phyloP scores from a whole-genome alignment of 352 stramenopile species.

The Globisporangium recalcitrans region DNA sequence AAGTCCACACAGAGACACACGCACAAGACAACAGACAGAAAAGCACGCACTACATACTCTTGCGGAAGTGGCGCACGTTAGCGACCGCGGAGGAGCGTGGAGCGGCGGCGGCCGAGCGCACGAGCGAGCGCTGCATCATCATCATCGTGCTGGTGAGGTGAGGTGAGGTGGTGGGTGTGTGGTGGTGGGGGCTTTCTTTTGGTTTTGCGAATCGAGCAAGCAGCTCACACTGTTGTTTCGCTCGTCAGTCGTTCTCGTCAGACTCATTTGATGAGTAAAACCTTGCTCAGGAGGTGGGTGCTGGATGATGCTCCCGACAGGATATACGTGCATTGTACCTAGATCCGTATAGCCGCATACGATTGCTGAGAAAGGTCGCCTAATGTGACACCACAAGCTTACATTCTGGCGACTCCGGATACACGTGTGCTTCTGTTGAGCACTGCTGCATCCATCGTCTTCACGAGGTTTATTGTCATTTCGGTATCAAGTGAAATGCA shows the following conservation, averaged over 20 bases:
- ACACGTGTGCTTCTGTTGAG: too few relatives aligned
- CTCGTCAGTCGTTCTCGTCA: not conserved
- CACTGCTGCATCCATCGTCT: too few relatives aligned
- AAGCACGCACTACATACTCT: slow-evolving; percentile 37
- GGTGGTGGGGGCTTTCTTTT: slow-evolving; percentile 11
- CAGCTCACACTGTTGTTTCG: not conserved
- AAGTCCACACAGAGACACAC: too few relatives aligned
- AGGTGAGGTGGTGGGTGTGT: not conserved
- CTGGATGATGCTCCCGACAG: not conserved
- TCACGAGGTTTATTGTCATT: not conserved
- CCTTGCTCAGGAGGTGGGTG: not conserved
- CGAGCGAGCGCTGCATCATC: slow-evolving; percentile 49
- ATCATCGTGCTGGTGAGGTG: slow-evolving; percentile 9
- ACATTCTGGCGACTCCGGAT: not conserved
- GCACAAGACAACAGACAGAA: too few relatives aligned
- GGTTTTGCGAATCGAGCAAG: not conserved
- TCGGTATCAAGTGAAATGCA: not conserved
- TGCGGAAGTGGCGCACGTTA: slow-evolving; percentile 65
- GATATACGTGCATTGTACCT: not conserved
- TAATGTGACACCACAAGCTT: not conserved
- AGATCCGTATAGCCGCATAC: not conserved
- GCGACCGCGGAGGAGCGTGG: slow-evolving; percentile 27
- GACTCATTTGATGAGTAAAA: slow-evolving; percentile 2
- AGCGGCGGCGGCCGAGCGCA: slow-evolving; percentile 33
- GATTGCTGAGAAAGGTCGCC: too few relatives aligned